These are phyloP conservation scores for Calonectria ilicicola DNA, from an alignment of 2,329 filamentous ascomycete genomes.

Conservation along the genomic window DNA sequence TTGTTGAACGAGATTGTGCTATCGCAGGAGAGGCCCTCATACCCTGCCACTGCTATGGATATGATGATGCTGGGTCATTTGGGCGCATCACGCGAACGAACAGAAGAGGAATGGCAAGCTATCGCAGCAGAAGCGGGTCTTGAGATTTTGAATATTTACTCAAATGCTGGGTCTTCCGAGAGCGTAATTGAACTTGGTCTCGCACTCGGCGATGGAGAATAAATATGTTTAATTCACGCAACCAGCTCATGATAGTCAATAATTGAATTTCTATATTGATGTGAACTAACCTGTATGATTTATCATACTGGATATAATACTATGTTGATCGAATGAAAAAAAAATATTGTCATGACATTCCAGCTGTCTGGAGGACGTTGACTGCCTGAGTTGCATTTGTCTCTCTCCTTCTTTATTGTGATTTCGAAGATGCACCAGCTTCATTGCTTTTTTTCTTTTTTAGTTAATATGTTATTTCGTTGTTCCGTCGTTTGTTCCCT, in stretches of 20 bases:
- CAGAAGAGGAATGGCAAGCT: not conserved
- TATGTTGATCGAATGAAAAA: not conserved
- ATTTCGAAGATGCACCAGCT: no score
- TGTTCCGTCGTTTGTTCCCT: no score
- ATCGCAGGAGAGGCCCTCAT: not conserved
- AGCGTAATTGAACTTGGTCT: not conserved
- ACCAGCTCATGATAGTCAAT: not conserved
- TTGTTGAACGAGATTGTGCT: not conserved
- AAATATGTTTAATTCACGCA: not conserved
- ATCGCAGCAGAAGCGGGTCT: not conserved
- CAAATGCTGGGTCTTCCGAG: not conserved
- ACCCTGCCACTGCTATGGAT: not conserved
- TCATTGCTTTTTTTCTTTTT: not conserved
- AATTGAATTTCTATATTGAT: not conserved
- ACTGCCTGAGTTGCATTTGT: not conserved
- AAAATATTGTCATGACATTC: not conserved
- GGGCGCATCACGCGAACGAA: not conserved
- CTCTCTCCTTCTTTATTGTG: not conserved
- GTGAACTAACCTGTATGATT: not conserved
- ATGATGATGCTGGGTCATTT: not conserved
- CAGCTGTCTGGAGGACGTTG: not conserved
- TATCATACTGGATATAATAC: not conserved
- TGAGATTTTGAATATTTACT: not conserved
- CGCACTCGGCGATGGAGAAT: not conserved
- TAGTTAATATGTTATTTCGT: no score